phyloP scores from a whole-genome alignment of 495 filamentous ascomycete species.

The Niebla homalea region DNA sequence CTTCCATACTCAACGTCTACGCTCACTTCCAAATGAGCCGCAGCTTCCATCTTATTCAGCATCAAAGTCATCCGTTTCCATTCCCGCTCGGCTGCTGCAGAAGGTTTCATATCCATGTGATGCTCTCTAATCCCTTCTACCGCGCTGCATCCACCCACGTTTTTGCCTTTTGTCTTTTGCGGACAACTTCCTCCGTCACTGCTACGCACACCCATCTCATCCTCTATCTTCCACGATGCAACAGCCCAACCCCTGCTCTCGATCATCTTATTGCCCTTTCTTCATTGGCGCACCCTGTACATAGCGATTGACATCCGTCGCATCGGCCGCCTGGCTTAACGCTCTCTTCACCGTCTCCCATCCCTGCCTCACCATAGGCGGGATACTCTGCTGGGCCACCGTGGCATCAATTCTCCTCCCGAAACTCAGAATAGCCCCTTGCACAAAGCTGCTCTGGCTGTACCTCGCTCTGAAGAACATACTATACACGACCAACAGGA shows the following conservation, averaged over 20 bases:
- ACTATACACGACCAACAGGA: slow-evolving; percentile 73
- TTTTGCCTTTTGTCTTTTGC: background rate
- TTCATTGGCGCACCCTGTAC: slow-evolving; percentile 40
- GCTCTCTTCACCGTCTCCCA: slow-evolving; percentile 73
- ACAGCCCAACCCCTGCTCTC: background rate
- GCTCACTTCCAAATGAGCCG: no score
- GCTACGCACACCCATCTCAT: no score
- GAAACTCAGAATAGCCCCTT: slow-evolving; percentile 60
- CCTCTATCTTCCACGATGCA: background rate
- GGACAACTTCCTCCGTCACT: background rate
- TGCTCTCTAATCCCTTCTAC: no score
- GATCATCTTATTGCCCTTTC: slow-evolving; percentile 39
- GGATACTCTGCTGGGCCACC: slow-evolving; percentile 73
- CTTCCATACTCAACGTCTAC: no score
- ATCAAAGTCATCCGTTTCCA: no score
- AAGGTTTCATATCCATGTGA: no score
- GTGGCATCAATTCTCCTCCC: slow-evolving; percentile 65
- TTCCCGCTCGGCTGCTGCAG: no score
- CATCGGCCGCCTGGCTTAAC: slow-evolving; percentile 58
- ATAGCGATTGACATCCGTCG: slow-evolving; percentile 65
- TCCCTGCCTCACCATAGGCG: slow-evolving; percentile 64
- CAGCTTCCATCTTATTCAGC: no score
- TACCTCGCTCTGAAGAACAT: slow-evolving; percentile 83
- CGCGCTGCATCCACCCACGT: no score
- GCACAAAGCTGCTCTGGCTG: slow-evolving; percentile 83